These are phyloP conservation scores for Fusarium denticulatum DNA, from an alignment of 2,329 filamentous ascomycete species.

Conservation along the genomic window DNA sequence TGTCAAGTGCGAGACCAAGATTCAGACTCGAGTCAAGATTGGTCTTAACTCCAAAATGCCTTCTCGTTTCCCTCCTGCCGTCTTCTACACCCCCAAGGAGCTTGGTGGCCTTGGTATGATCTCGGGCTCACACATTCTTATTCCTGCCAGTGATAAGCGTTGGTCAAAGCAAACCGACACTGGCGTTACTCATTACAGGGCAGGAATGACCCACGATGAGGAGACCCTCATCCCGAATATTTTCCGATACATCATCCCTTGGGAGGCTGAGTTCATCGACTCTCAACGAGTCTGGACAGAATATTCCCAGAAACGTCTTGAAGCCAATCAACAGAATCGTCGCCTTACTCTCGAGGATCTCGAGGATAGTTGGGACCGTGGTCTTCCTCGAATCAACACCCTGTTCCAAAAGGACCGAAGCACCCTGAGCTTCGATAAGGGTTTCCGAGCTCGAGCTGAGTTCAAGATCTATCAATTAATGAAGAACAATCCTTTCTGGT, in stretches of 20 bases:
- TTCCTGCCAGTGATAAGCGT: conserved; percentile 95
- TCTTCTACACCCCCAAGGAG: conserved; percentile 99
- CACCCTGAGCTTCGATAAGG: conserved; percentile 97
- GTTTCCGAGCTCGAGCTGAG: conserved; percentile 92
- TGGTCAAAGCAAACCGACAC: conserved; percentile 99
- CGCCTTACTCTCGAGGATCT: conserved; percentile 94
- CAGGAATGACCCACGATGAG: conserved; percentile 98
- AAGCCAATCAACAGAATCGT: conserved; percentile 97
- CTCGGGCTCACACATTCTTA: conserved; percentile 96
- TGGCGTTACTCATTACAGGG: conserved; percentile 94
- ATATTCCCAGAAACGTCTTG: conserved; percentile 96
- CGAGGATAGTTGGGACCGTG: conserved; percentile 98
- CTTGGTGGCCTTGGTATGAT: conserved; percentile 98
- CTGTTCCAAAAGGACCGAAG: conserved; percentile 98
- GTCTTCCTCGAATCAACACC: conserved; percentile 96
- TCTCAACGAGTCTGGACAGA: conserved; percentile 99
- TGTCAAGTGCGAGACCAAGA: conserved; percentile 99
- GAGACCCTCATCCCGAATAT: conserved; percentile 99
- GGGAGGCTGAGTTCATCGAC: conserved; percentile 99
- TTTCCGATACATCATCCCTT: conserved; percentile 98
- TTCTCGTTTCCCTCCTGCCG: conserved; percentile 95
- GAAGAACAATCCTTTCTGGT: conserved; percentile 99
- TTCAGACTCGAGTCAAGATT: conserved; percentile 98
- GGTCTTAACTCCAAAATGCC: conserved; percentile 99
- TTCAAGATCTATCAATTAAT: conserved; percentile 99